phyloP scores from a whole-genome alignment of 2,329 filamentous ascomycete species.

The Microcyclospora tardicrescens region DNA sequence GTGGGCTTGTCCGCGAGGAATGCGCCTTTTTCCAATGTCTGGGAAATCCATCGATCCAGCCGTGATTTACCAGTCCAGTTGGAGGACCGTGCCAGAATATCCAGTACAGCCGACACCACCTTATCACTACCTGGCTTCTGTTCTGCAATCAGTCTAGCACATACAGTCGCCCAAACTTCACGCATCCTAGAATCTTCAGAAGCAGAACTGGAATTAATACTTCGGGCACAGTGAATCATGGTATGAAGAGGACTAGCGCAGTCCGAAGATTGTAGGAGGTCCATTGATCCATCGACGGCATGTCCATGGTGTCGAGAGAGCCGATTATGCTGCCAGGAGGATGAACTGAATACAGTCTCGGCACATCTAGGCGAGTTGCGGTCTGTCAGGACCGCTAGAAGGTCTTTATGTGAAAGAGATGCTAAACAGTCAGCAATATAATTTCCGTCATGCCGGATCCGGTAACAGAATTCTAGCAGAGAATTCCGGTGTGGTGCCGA shows the following conservation, averaged over 20 bases:
- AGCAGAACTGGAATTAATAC: slow-evolving; percentile 20
- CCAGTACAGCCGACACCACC: slow-evolving; percentile 71
- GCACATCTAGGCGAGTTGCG: slow-evolving; percentile 68
- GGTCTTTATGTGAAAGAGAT: slow-evolving; percentile 60
- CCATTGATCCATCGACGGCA: slow-evolving; percentile 16
- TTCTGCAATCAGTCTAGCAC: slow-evolving; percentile 68
- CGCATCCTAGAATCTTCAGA: slow-evolving; percentile 63
- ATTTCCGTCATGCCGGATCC: slow-evolving; percentile 73
- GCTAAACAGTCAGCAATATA: slow-evolving; percentile 76
- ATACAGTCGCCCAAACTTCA: slow-evolving; percentile 77
- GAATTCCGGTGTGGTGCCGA: slow-evolving; percentile 61
- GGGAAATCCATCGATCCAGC: slow-evolving; percentile 90
- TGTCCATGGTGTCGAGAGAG: slow-evolving; percentile 17
- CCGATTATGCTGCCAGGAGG: slow-evolving; percentile 35
- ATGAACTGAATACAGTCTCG: slow-evolving; percentile 63
- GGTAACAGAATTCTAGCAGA: slow-evolving; percentile 65
- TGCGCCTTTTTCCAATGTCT: slow-evolving; percentile 81
- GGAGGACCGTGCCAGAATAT: slow-evolving; percentile 74
- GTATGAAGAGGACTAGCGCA: slow-evolving; percentile 17
- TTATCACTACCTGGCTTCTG: slow-evolving; percentile 65
- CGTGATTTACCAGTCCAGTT: slow-evolving; percentile 83
- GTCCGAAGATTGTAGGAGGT: slow-evolving; percentile 12
- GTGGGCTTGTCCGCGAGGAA: slow-evolving; percentile 80
- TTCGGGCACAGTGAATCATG: slow-evolving; percentile 28
- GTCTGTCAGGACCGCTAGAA: slow-evolving; percentile 64